Evolutionary conservation across 345 rosid species (phyloP).

Genomic region (Ceriops decandra): DNA sequence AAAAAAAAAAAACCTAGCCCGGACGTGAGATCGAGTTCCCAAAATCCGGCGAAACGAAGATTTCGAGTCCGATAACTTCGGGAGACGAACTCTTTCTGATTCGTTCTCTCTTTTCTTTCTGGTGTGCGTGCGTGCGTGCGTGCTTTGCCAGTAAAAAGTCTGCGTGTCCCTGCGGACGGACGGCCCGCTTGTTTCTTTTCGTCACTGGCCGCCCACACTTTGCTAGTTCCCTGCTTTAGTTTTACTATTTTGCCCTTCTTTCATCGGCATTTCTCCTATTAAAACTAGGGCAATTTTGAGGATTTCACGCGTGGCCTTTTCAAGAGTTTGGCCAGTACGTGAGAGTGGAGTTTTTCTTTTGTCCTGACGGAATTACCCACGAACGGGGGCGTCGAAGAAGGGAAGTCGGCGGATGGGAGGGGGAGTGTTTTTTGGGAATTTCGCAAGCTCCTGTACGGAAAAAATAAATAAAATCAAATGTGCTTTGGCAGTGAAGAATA

Average conservation of each 20-base stretch:
- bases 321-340: neutral
- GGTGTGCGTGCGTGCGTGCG: slow-evolving; percentile 16
- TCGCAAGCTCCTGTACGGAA: neutral
- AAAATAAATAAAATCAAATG: neutral
- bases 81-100: slow-evolving; percentile 34
- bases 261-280: too few species aligned
- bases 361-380: slow-evolving; percentile 7
- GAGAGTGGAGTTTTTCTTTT: neutral
- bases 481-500: slow-evolving; percentile 16
- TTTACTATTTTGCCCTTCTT: slow-evolving; percentile 29
- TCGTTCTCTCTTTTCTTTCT: neutral
- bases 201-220: slow-evolving; percentile 16
- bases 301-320: neutral
- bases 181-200: slow-evolving; percentile 13
- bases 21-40: slow-evolving; percentile 58
- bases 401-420: fast-evolving
- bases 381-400: neutral
- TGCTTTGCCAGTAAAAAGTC: too few species aligned
- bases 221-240: neutral
- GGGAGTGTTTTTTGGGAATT: slow-evolving; percentile 29
- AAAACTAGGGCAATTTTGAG: neutral
- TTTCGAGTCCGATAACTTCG: slow-evolving; percentile 89
- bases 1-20: slow-evolving; percentile 33
- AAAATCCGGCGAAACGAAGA: slow-evolving; percentile 61
- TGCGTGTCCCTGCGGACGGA: neutral